A percentile compares a stretch with the other conserved stretches of the same genome.
Conservation (phyloP, 2,329 filamentous ascomycete species). For the Penicillium italicum region DNA sequence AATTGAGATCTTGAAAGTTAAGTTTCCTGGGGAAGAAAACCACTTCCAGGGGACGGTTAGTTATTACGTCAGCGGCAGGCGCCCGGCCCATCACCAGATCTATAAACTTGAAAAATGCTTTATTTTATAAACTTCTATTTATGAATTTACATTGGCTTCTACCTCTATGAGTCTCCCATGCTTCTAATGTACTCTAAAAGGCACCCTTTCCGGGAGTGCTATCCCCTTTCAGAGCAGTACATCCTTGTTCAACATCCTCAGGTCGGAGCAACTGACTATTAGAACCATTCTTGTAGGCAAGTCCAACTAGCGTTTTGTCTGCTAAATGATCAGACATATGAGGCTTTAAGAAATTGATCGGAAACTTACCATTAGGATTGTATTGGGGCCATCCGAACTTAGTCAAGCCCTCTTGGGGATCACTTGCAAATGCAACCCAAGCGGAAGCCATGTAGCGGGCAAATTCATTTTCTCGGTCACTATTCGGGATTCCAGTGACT, state of each 20-base stretch:
- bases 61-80: conserved; percentile 1
- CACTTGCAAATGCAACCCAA: conserved; percentile 42
- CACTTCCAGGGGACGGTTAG: neutral
- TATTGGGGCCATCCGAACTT: conserved; percentile 40
- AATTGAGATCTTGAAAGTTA: neutral
- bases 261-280: conserved; percentile 15
- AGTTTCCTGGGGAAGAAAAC: neutral
- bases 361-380: conserved; percentile 16
- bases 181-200: conserved; percentile 19
- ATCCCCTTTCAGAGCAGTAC: conserved; percentile 20
- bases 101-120: neutral
- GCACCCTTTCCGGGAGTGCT: conserved; percentile 23
- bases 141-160: neutral
- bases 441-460: conserved; percentile 41
- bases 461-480: conserved; percentile 30
- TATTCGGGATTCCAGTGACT: conserved; percentile 39
- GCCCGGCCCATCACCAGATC: neutral
- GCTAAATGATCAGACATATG: neutral
- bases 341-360: neutral
- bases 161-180: neutral
- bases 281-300: conserved; percentile 20
- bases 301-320: conserved; percentile 24
- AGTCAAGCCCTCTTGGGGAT: conserved; percentile 38
- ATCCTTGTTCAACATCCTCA: conserved; percentile 18
- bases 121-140: neutral